Evolutionary conservation across 2,329 filamentous ascomycete genomes (phyloP), one percentile per base, ranked within the genome.

Genomic region (Alternaria viburni): DNA sequence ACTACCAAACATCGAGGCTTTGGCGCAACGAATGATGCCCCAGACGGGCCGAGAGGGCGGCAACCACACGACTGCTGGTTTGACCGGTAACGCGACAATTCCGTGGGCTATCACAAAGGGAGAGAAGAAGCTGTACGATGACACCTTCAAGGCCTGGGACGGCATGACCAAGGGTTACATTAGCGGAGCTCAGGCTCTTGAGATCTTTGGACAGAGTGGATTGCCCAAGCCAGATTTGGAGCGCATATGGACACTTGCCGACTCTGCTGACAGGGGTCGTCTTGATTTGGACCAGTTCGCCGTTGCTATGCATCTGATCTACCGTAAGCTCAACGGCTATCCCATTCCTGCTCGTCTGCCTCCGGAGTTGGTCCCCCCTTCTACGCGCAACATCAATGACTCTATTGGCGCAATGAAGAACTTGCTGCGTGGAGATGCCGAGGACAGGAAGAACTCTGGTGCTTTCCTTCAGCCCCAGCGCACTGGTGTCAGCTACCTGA

Each of bases 81-180:
- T 99, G 10, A 90, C 93, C 67, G 96, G 96, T 56, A 98, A 97
- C 81, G 96, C 96, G 1, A 95, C 93, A 8, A 95, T 99, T 74
- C 96, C 96, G 0, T 99, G 96, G 96, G 94, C 96, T 15, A 96
- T 99, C 64, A 99, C 96, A 5, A 99, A 99, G 80, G 94, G 97
- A 67, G 96, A 99, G 81, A 99, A 99, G 85, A 95, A 92, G 65
- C 91, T 96, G 67, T 99, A 99, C 71, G 96, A 99, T 80, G 88
- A 93, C 64, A 88, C 98, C 32, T 99, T 99, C 85, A 92, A 90
- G 68, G 94, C 94, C 6, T 99, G 96, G 96, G 96, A 99, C 81
- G 96, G 96, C 3, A 88, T 99, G 67, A 88, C 90, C 67, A 97
- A 96, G 80, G 96, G 96, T 0, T 97, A 90, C 74, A 96, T 99